Evolutionary conservation across 768 basidiomycete genomes (phyloP).

Genomic region (Russula griseocarnosa): DNA sequence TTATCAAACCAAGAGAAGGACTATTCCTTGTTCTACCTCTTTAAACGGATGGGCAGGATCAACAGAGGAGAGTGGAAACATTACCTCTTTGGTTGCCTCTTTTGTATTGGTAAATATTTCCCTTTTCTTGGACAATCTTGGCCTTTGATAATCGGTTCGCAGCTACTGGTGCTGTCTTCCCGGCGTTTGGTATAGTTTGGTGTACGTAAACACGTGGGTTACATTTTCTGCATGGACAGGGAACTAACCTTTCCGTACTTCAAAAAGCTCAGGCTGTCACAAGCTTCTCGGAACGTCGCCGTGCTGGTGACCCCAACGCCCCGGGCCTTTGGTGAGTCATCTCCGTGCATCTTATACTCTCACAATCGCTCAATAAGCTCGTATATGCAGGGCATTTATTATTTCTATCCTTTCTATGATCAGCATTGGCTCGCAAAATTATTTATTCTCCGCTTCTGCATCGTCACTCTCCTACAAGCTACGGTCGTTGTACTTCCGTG

Average conservation of each 20-base stretch:
- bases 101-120: conserved; percentile 36
- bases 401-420: conserved; percentile 62
- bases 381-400: conserved; percentile 56
- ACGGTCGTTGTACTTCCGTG: conserved; percentile 63
- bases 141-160: not conserved
- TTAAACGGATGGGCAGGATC: conserved; percentile 62
- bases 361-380: conserved; percentile 14
- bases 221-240: too few relatives aligned
- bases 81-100: conserved; percentile 55
- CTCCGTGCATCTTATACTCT: conserved; percentile 2
- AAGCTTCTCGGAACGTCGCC: conserved; percentile 50
- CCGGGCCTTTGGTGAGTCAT: conserved; percentile 51
- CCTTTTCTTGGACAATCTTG: not conserved
- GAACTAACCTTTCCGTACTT: conserved; percentile 19
- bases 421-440: conserved; percentile 60
- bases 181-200: conserved; percentile 66
- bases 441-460: conserved; percentile 59
- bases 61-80: conserved; percentile 52
- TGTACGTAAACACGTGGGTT: conserved; percentile 32
- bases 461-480: conserved; percentile 63
- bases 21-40: conserved; percentile 52
- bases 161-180: conserved; percentile 61
- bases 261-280: conserved; percentile 46
- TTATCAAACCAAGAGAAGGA: conserved; percentile 34
- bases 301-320: conserved; percentile 61